These are phyloP conservation scores for Melampsora americana DNA, from an alignment of 1,284 basidiomycete genomes.

Conservation along the genomic window DNA sequence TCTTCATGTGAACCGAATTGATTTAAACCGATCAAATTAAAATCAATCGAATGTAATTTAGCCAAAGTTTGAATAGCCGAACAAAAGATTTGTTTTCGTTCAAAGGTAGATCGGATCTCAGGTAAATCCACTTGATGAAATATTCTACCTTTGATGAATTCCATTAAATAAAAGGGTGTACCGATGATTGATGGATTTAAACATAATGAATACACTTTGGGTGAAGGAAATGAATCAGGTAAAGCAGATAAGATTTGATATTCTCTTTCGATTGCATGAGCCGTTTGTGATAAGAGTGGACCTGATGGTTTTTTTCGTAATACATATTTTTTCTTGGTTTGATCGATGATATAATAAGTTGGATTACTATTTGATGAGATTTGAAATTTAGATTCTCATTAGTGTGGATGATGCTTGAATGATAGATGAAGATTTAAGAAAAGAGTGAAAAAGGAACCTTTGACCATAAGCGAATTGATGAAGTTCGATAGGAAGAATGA, in stretches of 20 bases:
- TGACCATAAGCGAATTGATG: conserved; percentile 76
- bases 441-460: conserved; percentile 35
- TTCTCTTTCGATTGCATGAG: conserved; percentile 91
- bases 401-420: too few relatives aligned
- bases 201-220: conserved; percentile 60
- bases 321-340: conserved; percentile 69
- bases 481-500: conserved; percentile 69
- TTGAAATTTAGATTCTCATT: conserved; percentile 21
- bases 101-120: conserved; percentile 59
- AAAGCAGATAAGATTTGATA: conserved; percentile 74
- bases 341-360: conserved; percentile 82
- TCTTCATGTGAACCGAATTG: conserved; percentile 72
- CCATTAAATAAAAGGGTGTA: conserved; percentile 92
- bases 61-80: conserved; percentile 72
- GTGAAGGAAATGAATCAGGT: conserved; percentile 72
- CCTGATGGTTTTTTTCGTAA: conserved; percentile 92
- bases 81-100: conserved; percentile 63
- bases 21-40: conserved; percentile 67
- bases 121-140: conserved; percentile 80
- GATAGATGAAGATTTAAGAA: conserved; percentile 13
- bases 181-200: conserved; percentile 56
- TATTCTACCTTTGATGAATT: conserved; percentile 85
- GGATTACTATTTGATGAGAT: conserved; percentile 70
- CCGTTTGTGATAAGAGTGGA: conserved; percentile 75
- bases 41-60: conserved; percentile 69